These are phyloP conservation scores for Petunia hybrid DNA, from an alignment of 305 asterid genomes.

Conservation along the genomic window DNA sequence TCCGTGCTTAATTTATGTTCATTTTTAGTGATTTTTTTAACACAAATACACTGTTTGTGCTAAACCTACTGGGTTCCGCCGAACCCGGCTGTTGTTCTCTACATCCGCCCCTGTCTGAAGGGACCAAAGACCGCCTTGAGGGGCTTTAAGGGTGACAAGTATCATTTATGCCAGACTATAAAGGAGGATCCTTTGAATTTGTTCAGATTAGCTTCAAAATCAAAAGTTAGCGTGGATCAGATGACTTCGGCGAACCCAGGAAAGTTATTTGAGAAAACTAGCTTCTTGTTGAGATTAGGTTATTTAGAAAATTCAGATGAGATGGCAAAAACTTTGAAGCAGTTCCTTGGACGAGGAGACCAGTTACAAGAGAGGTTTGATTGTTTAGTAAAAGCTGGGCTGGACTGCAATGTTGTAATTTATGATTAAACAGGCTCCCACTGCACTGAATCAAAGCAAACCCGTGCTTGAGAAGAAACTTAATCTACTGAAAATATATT, in stretches of 20 bases:
- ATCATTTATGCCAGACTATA: slow-evolving; percentile 54
- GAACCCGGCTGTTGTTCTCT: no score
- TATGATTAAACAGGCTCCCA: slow-evolving; percentile 79
- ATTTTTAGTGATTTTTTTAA: no score
- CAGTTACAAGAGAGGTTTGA: slow-evolving; percentile 89
- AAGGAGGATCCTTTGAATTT: slow-evolving; percentile 59
- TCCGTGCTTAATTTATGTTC: no score
- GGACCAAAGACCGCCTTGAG: slow-evolving; percentile 68
- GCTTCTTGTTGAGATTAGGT: slow-evolving; percentile 71
- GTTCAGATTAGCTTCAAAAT: slow-evolving; percentile 61
- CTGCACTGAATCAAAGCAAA: slow-evolving; percentile 68
- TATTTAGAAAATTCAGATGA: slow-evolving; percentile 81
- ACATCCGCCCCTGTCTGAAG: no score
- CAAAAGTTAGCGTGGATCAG: slow-evolving; percentile 42
- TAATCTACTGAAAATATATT: slow-evolving; percentile 51
- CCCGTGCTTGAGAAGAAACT: slow-evolving; percentile 70
- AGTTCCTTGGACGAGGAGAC: slow-evolving; percentile 90
- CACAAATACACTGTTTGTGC: no score
- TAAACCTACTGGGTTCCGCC: no score
- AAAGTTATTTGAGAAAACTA: slow-evolving; percentile 56
- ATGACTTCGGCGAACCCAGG: slow-evolving; percentile 59
- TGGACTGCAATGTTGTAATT: slow-evolving; percentile 64
- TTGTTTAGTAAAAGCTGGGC: slow-evolving; percentile 73
- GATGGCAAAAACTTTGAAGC: slow-evolving; percentile 73
- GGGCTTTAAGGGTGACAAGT: slow-evolving; percentile 57